phyloP scores from a whole-genome alignment of 2,329 filamentous ascomycete species.

The Aureobasidium pullulans region DNA sequence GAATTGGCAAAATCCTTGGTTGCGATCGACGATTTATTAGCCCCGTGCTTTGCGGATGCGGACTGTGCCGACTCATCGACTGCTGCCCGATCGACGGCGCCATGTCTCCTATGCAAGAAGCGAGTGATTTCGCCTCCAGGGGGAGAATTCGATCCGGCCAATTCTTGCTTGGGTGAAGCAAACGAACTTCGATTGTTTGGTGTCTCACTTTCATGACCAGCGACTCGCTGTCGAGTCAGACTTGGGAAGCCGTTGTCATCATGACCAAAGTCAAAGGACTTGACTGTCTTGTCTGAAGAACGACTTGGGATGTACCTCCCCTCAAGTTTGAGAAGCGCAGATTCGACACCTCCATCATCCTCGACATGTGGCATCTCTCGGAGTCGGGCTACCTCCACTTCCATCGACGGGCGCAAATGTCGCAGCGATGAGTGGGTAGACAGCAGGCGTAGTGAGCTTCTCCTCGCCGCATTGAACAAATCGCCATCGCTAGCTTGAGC shows the following conservation, averaged over 20 bases:
- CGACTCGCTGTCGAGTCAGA: neutral
- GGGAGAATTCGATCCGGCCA: neutral
- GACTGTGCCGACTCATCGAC: neutral
- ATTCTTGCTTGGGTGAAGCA: neutral
- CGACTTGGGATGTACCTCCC: conserved; percentile 58
- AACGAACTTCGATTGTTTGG: neutral
- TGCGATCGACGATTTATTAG: neutral
- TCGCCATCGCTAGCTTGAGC: conserved; percentile 4
- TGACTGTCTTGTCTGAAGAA: neutral
- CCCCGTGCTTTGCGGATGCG: neutral
- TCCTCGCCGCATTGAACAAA: neutral
- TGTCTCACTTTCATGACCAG: neutral
- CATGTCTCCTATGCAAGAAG: neutral
- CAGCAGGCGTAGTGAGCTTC: conserved; percentile 25
- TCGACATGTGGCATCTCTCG: conserved; percentile 82
- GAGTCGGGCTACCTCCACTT: conserved; percentile 78
- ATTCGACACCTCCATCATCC: conserved; percentile 75
- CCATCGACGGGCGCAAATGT: conserved; percentile 62
- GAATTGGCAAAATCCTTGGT: neutral
- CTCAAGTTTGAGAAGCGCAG: conserved; percentile 86
- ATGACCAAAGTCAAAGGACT: neutral
- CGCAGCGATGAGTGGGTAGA: conserved; percentile 50
- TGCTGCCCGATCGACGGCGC: neutral
- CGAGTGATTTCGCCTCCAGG: neutral
- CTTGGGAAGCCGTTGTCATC: neutral